These are phyloP conservation scores for Fusarium sp. DNA, from an alignment of 2,329 filamentous ascomycete genomes.

Conservation along the genomic window DNA sequence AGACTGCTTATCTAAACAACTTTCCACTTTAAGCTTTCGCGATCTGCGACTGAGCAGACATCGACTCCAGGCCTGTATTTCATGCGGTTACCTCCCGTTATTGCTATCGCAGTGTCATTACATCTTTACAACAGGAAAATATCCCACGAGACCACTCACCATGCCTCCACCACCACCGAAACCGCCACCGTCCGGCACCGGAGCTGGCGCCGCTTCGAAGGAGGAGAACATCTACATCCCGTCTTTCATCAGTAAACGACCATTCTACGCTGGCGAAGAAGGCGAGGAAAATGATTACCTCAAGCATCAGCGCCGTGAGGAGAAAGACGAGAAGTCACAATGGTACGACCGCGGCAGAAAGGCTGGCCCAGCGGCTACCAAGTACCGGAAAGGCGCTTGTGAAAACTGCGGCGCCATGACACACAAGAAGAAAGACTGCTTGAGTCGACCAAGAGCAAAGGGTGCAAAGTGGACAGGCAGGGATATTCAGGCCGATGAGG, in stretches of 20 bases:
- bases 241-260: conserved; percentile 96
- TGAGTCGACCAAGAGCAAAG: conserved; percentile 87
- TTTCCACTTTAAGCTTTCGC: conserved; percentile 11
- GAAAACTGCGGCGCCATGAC: conserved; percentile 99
- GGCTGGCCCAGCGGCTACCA: conserved; percentile 88
- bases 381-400: conserved; percentile 97
- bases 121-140: neutral
- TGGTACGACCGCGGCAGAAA: conserved; percentile 96
- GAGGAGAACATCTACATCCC: conserved; percentile 99
- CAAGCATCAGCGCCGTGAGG: conserved; percentile 83
- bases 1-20: conserved; percentile 35
- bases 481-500: conserved; percentile 93
- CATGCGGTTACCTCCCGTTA: neutral
- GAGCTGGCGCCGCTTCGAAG: conserved; percentile 69
- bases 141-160: neutral
- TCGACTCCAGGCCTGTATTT: neutral
- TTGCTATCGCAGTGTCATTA: neutral
- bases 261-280: conserved; percentile 90
- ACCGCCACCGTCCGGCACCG: conserved; percentile 52
- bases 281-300: conserved; percentile 88
- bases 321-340: conserved; percentile 78
- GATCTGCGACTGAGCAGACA: conserved; percentile 7
- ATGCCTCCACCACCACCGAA: conserved; percentile 52
- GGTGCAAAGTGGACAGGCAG: conserved; percentile 93
- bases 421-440: conserved; percentile 94